phyloP scores from a whole-genome alignment of 1,284 basidiomycete species.

The Mycena sp. region DNA sequence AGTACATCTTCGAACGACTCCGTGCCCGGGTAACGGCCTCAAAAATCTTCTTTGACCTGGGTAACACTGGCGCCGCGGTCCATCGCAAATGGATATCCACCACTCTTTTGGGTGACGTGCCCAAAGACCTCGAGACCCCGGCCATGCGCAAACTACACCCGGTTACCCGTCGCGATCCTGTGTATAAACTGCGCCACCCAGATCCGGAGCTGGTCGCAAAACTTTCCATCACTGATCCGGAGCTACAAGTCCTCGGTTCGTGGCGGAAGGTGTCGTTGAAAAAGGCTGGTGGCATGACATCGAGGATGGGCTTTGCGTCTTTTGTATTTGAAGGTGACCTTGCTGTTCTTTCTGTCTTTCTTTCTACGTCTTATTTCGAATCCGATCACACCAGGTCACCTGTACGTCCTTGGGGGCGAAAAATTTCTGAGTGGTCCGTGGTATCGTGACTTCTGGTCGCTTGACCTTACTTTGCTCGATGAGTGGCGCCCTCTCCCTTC shows the following conservation, averaged over 20 bases:
- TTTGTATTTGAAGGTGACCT: constrained; percentile 19
- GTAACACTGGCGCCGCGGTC: neutral
- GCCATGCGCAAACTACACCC: neutral
- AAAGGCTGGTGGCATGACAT: constrained; percentile 28
- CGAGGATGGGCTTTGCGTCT: constrained; percentile 34
- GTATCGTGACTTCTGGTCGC: constrained; percentile 30
- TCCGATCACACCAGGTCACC: neutral
- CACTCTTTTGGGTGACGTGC: constrained; percentile 30
- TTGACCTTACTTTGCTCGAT: constrained; percentile 26
- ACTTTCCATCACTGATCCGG: constrained; percentile 32
- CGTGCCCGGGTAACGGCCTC: no score
- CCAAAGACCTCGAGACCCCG: neutral
- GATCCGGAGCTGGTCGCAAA: constrained; percentile 33
- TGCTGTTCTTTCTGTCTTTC: neutral
- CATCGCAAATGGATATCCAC: neutral
- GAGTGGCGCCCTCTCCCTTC: constrained; percentile 26
- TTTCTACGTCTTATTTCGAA: neutral
- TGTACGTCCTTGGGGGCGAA: constrained; percentile 30
- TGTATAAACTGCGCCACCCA: constrained; percentile 31
- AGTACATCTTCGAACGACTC: no score
- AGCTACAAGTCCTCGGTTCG: constrained; percentile 39
- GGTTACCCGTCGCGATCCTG: neutral
- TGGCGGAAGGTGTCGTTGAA: constrained; percentile 39
- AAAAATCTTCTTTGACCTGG: neutral
- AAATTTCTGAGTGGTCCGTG: constrained; percentile 24